Evolutionary conservation across 2,329 filamentous ascomycete genomes (phyloP).

Genomic region (Botrytis fabae): DNA sequence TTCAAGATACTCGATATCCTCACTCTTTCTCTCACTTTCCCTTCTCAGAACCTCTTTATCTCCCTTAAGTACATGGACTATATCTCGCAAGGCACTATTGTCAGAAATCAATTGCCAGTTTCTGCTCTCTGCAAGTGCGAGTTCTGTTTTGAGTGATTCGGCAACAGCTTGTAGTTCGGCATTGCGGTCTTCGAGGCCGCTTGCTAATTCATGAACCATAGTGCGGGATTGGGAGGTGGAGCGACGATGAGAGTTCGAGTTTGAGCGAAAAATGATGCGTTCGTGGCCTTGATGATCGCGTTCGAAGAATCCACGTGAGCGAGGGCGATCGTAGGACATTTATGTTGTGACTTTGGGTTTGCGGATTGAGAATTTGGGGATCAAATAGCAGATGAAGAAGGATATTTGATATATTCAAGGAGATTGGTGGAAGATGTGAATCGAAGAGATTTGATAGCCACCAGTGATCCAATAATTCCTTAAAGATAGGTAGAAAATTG

Average conservation of each 20-base stretch:
- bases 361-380: not conserved
- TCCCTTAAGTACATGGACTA: not conserved
- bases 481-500: not conserved
- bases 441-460: not conserved
- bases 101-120: not conserved
- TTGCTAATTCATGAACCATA: not conserved
- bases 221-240: not conserved
- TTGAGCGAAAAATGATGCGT: constrained; percentile 1
- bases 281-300: not conserved
- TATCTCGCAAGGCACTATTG: not conserved
- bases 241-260: not conserved
- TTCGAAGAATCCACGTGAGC: not conserved
- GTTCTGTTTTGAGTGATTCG: not conserved
- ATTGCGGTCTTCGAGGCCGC: constrained; percentile 14
- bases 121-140: not conserved
- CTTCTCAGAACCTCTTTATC: not conserved
- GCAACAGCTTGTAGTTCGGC: not conserved
- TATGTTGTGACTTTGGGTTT: not conserved
- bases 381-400: not conserved
- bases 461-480: not conserved
- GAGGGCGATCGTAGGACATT: constrained; percentile 12
- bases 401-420: not conserved
- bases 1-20: not conserved
- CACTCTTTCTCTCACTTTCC: not conserved
- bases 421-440: not conserved